phyloP scores from a whole-genome alignment of 345 rosid genomes.

The Sonneratia caseolaris region DNA sequence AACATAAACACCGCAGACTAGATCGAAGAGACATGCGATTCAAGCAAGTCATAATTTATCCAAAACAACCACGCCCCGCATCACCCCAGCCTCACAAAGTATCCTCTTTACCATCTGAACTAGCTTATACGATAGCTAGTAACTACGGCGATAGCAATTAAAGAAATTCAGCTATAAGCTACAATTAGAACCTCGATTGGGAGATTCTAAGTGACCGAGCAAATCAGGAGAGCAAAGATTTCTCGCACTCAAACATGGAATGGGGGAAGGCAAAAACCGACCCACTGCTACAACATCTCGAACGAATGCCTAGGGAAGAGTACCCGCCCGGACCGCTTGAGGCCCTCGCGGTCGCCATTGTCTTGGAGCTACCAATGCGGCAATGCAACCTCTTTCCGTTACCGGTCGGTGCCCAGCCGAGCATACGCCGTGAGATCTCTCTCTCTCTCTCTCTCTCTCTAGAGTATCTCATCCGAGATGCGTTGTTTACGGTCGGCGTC shows the following conservation, averaged over 20 bases:
- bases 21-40: too few species aligned
- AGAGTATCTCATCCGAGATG: too few species aligned
- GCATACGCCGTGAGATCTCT: too few species aligned
- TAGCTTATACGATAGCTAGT: background rate
- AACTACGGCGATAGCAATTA: background rate
- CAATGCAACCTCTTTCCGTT: too few species aligned
- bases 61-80: background rate
- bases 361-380: background rate
- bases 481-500: too few species aligned
- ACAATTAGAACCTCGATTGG: background rate
- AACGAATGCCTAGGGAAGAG: background rate
- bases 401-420: too few species aligned
- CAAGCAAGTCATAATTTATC: background rate
- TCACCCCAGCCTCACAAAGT: background rate
- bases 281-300: background rate
- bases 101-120: background rate
- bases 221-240: background rate
- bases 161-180: background rate
- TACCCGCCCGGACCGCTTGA: conserved; percentile 90
- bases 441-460: too few species aligned
- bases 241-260: background rate
- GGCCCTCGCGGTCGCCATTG: conserved; percentile 55
- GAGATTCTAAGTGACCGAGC: background rate
- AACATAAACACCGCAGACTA: too few species aligned
- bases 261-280: background rate